These are phyloP conservation scores for Populus trichocarpa DNA, from an alignment of 441 rosid genomes.

Conservation along the genomic window DNA sequence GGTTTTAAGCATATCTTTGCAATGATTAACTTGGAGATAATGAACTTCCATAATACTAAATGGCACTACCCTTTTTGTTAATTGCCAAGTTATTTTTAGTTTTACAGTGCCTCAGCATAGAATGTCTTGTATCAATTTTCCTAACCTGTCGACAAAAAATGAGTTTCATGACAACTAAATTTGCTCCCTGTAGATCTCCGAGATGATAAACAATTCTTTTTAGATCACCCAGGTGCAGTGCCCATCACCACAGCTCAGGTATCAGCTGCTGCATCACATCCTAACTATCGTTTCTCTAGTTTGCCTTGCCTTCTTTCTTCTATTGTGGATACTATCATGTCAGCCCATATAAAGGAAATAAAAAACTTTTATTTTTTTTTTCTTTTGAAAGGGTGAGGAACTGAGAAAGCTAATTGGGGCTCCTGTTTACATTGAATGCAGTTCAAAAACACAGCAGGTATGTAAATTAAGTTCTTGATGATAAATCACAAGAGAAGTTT, in stretches of 20 bases:
- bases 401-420: slow-evolving; percentile 76
- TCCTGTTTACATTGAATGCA: slow-evolving; percentile 79
- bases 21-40: not conserved
- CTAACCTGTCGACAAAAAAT: not conserved
- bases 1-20: not conserved
- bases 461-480: not conserved
- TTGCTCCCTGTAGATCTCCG: slow-evolving; percentile 65
- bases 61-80: not conserved
- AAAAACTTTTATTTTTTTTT: not conserved
- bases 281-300: not conserved
- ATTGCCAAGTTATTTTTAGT: not conserved
- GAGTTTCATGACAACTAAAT: slow-evolving; percentile 11
- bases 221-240: slow-evolving; percentile 84
- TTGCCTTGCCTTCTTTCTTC: not conserved
- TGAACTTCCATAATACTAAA: not conserved
- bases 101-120: not conserved
- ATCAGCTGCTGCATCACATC: slow-evolving; percentile 12
- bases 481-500: not conserved
- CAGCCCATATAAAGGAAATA: not conserved
- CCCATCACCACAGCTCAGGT: slow-evolving; percentile 86
- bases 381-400: slow-evolving; percentile 67
- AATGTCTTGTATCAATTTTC: not conserved
- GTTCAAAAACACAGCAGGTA: slow-evolving; percentile 97
- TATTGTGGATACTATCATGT: not conserved
- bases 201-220: slow-evolving; percentile 73